phyloP scores from a whole-genome alignment of 2,329 filamentous ascomycete species.

The Diplodia seriata region DNA sequence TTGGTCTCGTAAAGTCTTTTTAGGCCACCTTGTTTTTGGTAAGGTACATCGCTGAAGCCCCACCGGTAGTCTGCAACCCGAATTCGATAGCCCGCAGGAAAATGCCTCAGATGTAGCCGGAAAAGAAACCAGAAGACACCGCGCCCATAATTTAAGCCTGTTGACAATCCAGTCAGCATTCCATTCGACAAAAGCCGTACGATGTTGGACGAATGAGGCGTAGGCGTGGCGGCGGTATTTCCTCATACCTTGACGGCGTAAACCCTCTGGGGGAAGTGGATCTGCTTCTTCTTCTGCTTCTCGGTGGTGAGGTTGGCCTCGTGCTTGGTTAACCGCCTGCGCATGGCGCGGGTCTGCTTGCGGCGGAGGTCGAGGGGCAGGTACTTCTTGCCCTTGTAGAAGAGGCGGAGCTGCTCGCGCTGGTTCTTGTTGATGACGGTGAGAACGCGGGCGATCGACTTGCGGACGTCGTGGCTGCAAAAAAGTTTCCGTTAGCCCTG shows the following conservation, averaged over 20 bases:
- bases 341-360: conserved; percentile 98
- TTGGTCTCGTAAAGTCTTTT: conserved; percentile 33
- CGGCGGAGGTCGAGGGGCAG: conserved; percentile 95
- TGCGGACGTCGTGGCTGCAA: conserved; percentile 93
- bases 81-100: conserved; percentile 33
- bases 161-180: conserved; percentile 10
- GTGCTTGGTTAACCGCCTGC: conserved; percentile 90
- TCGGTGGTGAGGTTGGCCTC: conserved; percentile 84
- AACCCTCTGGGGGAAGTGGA: conserved; percentile 98
- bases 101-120: conserved; percentile 32
- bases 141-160: conserved; percentile 28
- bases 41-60: conserved; percentile 32
- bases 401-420: conserved; percentile 94
- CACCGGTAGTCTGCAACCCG: conserved; percentile 25
- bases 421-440: conserved; percentile 99
- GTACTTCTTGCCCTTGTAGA: conserved; percentile 99
- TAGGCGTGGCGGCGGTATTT: background rate
- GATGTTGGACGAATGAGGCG: background rate
- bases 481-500: conserved; percentile 36
- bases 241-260: conserved; percentile 91
- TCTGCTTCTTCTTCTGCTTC: conserved; percentile 95
- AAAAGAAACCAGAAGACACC: conserved; percentile 33
- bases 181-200: background rate
- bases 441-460: conserved; percentile 98
- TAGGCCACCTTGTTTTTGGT: conserved; percentile 32